These are phyloP conservation scores for Platanthera guangdongensis DNA, from an alignment of 106 monocot genomes.

Conservation along the genomic window DNA sequence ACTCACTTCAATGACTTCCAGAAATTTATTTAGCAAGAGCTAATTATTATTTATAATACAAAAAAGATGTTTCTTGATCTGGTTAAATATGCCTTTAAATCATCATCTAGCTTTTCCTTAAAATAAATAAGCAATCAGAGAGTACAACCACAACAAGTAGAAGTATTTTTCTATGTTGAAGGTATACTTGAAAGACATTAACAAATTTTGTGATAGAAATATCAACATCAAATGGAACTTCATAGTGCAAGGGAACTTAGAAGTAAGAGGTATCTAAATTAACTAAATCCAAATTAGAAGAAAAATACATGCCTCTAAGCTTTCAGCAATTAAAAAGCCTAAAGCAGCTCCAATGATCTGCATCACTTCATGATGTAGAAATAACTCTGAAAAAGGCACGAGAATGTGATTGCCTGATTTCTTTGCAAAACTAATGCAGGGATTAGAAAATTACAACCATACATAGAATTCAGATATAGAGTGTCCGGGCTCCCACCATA, in stretches of 20 bases:
- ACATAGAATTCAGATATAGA: too few species aligned
- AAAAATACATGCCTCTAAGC: slow-evolving; percentile 11
- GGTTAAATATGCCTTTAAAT: neutral
- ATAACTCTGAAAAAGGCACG: too few species aligned
- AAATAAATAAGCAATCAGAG: neutral
- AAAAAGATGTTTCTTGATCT: neutral
- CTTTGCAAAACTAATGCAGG: too few species aligned
- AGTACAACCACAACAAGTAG: neutral
- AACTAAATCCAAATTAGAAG: slow-evolving; percentile 6
- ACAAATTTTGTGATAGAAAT: neutral
- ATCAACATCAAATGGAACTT: neutral
- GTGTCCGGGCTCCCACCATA: too few species aligned
- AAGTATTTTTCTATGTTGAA: neutral
- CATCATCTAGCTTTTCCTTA: neutral
- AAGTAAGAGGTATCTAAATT: slow-evolving; percentile 3
- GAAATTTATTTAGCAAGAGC: neutral
- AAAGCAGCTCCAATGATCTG: slow-evolving; percentile 2
- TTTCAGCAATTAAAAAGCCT: neutral
- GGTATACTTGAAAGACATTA: neutral
- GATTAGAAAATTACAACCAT: too few species aligned
- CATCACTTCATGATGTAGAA: too few species aligned
- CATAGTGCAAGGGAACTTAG: too few species aligned
- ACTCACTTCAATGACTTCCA: neutral
- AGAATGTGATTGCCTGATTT: too few species aligned
- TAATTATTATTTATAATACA: neutral